phyloP scores from a whole-genome alignment of 352 stramenopile genomes.

The Phytophthora quininea region DNA sequence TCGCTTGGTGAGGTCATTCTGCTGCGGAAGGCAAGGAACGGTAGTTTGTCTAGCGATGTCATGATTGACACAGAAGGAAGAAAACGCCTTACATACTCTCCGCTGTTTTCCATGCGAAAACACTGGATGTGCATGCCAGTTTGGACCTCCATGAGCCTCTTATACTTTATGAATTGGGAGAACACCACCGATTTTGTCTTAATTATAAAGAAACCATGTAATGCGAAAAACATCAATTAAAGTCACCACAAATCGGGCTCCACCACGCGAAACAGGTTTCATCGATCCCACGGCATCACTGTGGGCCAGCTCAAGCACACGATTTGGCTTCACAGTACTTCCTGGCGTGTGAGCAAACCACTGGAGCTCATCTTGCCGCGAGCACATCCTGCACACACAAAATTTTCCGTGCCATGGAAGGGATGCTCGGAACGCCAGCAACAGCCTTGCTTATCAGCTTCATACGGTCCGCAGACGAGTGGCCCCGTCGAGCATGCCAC shows the following conservation, averaged over 20 bases:
- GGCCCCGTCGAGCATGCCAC: background rate
- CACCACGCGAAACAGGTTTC: background rate
- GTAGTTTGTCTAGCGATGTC: slow-evolving; percentile 20
- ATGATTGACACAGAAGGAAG: slow-evolving; percentile 7
- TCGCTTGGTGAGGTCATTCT: slow-evolving; percentile 14
- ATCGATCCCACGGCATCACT: background rate
- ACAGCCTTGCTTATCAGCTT: background rate
- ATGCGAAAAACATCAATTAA: background rate
- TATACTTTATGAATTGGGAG: slow-evolving; percentile 5
- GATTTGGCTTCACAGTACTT: background rate
- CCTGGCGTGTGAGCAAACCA: background rate
- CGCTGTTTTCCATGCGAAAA: slow-evolving; percentile 24
- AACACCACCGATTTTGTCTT: slow-evolving; percentile 15
- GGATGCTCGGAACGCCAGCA: background rate
- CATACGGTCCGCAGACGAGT: background rate
- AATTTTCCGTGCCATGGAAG: background rate
- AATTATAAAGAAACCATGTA: too few relatives aligned
- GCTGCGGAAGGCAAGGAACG: slow-evolving; percentile 8
- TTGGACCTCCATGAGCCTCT: slow-evolving; percentile 9
- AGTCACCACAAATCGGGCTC: background rate
- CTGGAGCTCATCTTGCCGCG: background rate
- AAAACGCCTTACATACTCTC: slow-evolving; percentile 24
- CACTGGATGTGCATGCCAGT: slow-evolving; percentile 9
- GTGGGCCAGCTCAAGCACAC: background rate
- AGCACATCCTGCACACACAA: background rate